Conservation (phyloP, 1,284 basidiomycete species). For the Cyathus olla region DNA sequence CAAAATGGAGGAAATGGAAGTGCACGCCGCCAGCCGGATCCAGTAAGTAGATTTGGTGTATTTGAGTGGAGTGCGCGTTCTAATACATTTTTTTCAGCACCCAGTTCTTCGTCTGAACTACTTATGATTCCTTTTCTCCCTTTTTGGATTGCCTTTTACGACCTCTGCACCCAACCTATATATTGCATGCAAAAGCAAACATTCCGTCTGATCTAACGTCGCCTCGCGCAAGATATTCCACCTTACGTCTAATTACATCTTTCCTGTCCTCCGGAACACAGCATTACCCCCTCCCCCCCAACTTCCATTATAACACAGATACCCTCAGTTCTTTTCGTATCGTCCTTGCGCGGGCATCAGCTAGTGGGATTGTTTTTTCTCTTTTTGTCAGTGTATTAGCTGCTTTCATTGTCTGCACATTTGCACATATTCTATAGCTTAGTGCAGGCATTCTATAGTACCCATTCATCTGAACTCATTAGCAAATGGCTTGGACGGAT, state of each 20-base stretch:
- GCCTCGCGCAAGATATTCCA: constrained; percentile 22
- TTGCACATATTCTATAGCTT: constrained; percentile 12
- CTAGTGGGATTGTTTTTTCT: constrained; percentile 5
- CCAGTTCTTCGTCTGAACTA: constrained; percentile 62
- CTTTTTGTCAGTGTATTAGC: background rate
- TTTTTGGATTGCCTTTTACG: constrained; percentile 29
- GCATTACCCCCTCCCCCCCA: constrained; percentile 12
- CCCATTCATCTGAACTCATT: constrained; percentile 10
- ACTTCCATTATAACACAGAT: constrained; percentile 2
- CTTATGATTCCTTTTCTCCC: constrained; percentile 22
- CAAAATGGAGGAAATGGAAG: constrained; percentile 99
- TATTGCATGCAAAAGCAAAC: constrained; percentile 18
- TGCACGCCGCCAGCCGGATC: constrained; percentile 89
- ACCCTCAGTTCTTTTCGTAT: background rate
- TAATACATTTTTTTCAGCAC: constrained; percentile 45
- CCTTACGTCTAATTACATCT: constrained; percentile 12
- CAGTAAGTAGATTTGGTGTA: constrained; percentile 64
- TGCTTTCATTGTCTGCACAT: constrained; percentile 3
- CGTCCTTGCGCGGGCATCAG: background rate
- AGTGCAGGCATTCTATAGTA: constrained; percentile 26
- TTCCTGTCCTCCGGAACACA: constrained; percentile 15
- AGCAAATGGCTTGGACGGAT: constrained; percentile 37
- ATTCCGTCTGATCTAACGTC: constrained; percentile 23
- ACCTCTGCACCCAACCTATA: constrained; percentile 14
- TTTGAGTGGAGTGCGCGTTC: too few species aligned